phyloP scores from a whole-genome alignment of 768 basidiomycete genomes.

The Mycena galericulata region DNA sequence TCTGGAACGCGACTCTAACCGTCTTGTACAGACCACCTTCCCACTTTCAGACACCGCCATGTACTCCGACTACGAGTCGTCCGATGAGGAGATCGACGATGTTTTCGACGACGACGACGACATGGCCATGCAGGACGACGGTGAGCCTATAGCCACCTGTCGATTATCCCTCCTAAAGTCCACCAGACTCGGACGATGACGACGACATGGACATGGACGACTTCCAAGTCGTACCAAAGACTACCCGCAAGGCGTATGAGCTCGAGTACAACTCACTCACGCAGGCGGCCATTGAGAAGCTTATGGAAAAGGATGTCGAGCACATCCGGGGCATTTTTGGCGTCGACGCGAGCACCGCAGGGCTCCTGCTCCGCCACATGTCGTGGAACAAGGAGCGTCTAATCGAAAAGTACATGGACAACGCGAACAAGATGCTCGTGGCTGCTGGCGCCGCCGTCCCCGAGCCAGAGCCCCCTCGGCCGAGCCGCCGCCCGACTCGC shows the following conservation, averaged over 20 bases:
- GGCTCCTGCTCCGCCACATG: slow-evolving; percentile 84
- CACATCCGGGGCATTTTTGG: slow-evolving; percentile 90
- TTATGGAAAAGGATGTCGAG: slow-evolving; percentile 84
- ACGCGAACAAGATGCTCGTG: slow-evolving; percentile 75
- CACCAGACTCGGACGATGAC: slow-evolving; percentile 46
- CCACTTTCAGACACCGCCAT: no score
- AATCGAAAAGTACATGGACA: slow-evolving; percentile 98
- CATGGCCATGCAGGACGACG: slow-evolving; percentile 27
- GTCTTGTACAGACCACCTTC: no score
- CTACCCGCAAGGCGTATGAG: slow-evolving; percentile 80
- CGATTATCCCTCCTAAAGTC: slow-evolving; percentile 34
- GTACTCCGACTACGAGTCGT: slow-evolving; percentile 37
- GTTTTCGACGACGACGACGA: slow-evolving; percentile 38
- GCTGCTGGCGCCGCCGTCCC: slow-evolving; percentile 76
- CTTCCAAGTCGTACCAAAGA: slow-evolving; percentile 67
- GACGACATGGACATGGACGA: slow-evolving; percentile 84
- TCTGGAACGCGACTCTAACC: no score
- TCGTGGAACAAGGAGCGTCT: slow-evolving; percentile 97
- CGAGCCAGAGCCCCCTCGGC: slow-evolving; percentile 53
- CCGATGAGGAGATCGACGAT: slow-evolving; percentile 30
- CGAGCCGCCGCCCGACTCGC: slow-evolving; percentile 44
- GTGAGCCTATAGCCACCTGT: slow-evolving; percentile 40
- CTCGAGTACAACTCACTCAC: slow-evolving; percentile 85
- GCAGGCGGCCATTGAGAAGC: slow-evolving; percentile 78
- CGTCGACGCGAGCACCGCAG: slow-evolving; percentile 86